Evolutionary conservation across 768 basidiomycete species (phyloP).

Genomic region (Agrocybe chaxingu): DNA sequence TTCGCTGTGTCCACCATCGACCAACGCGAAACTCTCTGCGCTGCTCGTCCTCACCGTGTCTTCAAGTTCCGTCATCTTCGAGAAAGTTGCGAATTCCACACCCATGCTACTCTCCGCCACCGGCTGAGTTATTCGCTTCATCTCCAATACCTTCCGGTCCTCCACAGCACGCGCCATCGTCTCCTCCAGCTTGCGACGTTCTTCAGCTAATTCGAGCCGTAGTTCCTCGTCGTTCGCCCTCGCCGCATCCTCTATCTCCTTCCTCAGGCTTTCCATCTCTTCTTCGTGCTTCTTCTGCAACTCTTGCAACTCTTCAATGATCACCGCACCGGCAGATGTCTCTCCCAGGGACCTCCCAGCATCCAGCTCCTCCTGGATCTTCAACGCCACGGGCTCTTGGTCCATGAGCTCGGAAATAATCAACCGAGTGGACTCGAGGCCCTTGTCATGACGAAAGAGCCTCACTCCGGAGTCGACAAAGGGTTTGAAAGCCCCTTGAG

Average conservation of each 20-base stretch:
- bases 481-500: slow-evolving; percentile 34
- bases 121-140: background rate
- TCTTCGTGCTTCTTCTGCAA: slow-evolving; percentile 6
- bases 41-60: too few relatives aligned
- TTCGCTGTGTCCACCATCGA: too few relatives aligned
- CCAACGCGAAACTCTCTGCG: too few relatives aligned
- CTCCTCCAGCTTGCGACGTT: slow-evolving; percentile 1
- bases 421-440: slow-evolving; percentile 24
- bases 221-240: slow-evolving; percentile 4
- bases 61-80: too few relatives aligned
- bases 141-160: slow-evolving; percentile 2
- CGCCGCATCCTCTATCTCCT: slow-evolving; percentile 10
- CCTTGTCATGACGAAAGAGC: slow-evolving; percentile 33
- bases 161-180: background rate
- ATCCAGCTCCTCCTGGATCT: slow-evolving; percentile 18
- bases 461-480: slow-evolving; percentile 37
- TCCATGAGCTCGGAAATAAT: slow-evolving; percentile 28
- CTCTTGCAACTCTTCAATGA: slow-evolving; percentile 13
- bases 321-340: slow-evolving; percentile 28
- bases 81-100: too few relatives aligned
- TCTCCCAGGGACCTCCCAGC: slow-evolving; percentile 25
- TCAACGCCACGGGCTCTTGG: slow-evolving; percentile 7
- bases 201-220: slow-evolving; percentile 5
- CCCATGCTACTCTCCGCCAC: background rate
- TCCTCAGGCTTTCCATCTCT: slow-evolving; percentile 11